These are phyloP conservation scores for Gillenia trifoliata DNA, from an alignment of 306 rosid species.

Conservation along the genomic window DNA sequence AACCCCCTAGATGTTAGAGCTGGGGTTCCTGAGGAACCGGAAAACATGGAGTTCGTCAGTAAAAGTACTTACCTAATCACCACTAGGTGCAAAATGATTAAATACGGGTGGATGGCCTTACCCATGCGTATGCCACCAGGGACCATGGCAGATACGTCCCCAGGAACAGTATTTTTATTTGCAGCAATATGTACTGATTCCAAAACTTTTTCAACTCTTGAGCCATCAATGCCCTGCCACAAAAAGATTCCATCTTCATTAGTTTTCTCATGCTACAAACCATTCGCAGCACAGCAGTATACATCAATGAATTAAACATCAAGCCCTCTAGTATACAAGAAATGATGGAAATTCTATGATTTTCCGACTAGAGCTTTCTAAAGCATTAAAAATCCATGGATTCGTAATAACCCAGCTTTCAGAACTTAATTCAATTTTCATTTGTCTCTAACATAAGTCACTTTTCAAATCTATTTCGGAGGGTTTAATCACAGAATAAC, in stretches of 20 bases:
- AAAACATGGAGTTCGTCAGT: conserved; percentile 9
- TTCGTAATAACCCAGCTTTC: neutral
- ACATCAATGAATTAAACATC: conserved; percentile 2
- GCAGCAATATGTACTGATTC: conserved; percentile 89
- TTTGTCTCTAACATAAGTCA: neutral
- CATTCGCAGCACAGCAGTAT: neutral
- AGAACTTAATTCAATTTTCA: neutral
- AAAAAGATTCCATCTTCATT: neutral
- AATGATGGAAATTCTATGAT: neutral
- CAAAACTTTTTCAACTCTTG: conserved; percentile 93
- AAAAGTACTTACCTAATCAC: conserved; percentile 8
- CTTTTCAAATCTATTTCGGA: neutral
- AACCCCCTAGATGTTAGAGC: conserved; percentile 97
- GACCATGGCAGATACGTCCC: conserved; percentile 98
- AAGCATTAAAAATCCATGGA: neutral
- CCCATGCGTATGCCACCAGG: conserved; percentile 99
- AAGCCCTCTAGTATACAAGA: neutral
- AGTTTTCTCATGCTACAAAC: neutral
- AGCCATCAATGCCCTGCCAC: conserved; percentile 86
- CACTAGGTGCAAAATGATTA: conserved; percentile 5
- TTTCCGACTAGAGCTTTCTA: neutral
- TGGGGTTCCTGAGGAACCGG: conserved; percentile 63
- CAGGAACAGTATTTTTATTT: conserved; percentile 95
- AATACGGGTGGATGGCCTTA: conserved; percentile 23
- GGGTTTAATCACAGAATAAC: neutral